phyloP scores from a whole-genome alignment of 2,329 filamentous ascomycete species.

The Neonectria neomacrospora region DNA sequence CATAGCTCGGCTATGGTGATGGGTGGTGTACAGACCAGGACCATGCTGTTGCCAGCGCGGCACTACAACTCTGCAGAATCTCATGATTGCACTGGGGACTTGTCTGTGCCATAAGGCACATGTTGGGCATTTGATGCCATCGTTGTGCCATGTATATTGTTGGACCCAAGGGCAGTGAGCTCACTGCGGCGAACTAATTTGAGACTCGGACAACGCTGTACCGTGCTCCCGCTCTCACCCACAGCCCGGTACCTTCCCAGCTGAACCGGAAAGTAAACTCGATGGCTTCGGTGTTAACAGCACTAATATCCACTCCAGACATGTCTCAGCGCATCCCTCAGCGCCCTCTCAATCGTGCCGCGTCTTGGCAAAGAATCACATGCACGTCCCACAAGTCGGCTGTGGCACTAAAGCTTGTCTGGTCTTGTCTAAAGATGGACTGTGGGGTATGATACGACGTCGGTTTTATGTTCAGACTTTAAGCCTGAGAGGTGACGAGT shows the following conservation, averaged over 20 bases:
- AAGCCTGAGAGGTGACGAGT: background rate
- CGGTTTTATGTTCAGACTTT: background rate
- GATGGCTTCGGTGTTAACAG: conserved; percentile 2
- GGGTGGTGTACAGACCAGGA: conserved; percentile 3
- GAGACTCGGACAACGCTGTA: background rate
- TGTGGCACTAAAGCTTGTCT: conserved; percentile 4
- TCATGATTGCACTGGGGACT: background rate
- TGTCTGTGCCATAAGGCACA: background rate
- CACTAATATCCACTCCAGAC: background rate
- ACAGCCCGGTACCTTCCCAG: background rate
- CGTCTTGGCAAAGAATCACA: conserved; percentile 14
- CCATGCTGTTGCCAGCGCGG: conserved; percentile 1
- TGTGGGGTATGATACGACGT: conserved; percentile 16
- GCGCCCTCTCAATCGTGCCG: background rate
- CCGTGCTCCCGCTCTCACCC: background rate
- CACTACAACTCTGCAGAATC: background rate
- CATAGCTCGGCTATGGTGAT: conserved; percentile 4
- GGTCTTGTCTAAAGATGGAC: background rate
- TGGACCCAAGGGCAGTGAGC: background rate
- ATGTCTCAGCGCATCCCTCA: conserved; percentile 1
- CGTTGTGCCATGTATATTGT: background rate
- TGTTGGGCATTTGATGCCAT: background rate
- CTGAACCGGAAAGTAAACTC: conserved; percentile 2
- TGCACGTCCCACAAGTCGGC: background rate
- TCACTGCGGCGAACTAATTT: background rate